phyloP scores from a whole-genome alignment of 2,329 filamentous ascomycete species.

The Microdochium nivale region DNA sequence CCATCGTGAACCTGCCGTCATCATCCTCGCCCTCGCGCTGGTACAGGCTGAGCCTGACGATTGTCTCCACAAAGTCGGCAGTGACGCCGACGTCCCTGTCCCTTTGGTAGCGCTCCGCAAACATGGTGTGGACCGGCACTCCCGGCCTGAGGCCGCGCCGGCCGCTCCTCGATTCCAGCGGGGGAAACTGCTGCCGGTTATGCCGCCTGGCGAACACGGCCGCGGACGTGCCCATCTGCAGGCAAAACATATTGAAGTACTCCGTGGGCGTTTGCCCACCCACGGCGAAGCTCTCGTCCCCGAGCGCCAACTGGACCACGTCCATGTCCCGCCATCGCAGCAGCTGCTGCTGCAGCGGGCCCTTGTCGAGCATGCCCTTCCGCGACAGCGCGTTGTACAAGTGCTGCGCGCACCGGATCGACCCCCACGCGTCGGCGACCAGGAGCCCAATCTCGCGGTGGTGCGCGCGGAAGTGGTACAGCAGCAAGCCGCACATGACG shows the following conservation, averaged over 20 bases:
- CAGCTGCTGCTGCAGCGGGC: background rate
- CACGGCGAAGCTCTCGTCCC: background rate
- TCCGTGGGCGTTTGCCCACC: background rate
- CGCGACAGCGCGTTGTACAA: background rate
- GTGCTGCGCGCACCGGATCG: background rate
- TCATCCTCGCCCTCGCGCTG: no score
- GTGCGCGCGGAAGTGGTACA: background rate
- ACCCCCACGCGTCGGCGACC: background rate
- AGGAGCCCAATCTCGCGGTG: background rate
- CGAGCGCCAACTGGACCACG: background rate
- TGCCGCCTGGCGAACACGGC: background rate
- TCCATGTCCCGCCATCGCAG: background rate
- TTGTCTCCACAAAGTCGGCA: no score
- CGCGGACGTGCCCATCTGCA: background rate
- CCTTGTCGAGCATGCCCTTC: background rate
- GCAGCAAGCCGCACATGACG: background rate
- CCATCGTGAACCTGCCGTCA: no score
- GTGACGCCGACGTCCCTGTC: no score
- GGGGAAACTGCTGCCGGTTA: background rate
- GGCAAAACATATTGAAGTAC: background rate
- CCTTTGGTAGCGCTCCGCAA: background rate
- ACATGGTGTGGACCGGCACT: background rate
- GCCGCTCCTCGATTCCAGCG: background rate
- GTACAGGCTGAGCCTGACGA: no score
- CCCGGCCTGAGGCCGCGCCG: background rate